A percentile compares a stretch with the other conserved stretches of the same genome.
phyloP scores from a whole-genome alignment of 2,329 filamentous ascomycete species.

The Xylaria hypoxylon region DNA sequence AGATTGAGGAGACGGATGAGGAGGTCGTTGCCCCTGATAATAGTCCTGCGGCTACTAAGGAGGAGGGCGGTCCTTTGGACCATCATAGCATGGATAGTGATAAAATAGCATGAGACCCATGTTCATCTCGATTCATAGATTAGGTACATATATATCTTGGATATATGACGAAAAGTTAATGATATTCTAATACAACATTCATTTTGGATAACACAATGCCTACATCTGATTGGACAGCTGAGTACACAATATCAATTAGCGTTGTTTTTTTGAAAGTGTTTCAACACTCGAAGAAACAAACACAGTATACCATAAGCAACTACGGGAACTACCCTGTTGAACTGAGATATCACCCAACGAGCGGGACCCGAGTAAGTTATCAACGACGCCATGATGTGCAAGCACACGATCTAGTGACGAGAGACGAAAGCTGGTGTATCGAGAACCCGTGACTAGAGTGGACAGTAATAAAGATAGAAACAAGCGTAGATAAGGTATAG shows the following conservation, averaged over 20 bases:
- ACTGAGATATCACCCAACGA: no score
- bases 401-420: not conserved
- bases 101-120: slow-evolving; percentile 24
- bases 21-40: slow-evolving; percentile 34
- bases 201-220: not conserved
- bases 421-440: not conserved
- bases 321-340: no score
- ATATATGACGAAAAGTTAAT: not conserved
- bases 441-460: not conserved
- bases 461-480: not conserved
- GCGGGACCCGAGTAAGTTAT: no score
- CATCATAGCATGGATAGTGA: slow-evolving; percentile 32
- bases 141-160: not conserved
- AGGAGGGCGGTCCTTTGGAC: slow-evolving; percentile 12
- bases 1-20: slow-evolving; percentile 66
- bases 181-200: not conserved
- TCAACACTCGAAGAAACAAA: no score
- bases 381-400: no score
- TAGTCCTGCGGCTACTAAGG: slow-evolving; percentile 29
- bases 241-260: not conserved
- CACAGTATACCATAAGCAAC: no score
- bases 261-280: no score
- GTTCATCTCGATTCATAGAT: not conserved
- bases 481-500: not conserved
- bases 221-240: no score